A percentile compares a stretch with the other conserved stretches of the same genome.
Conservation (phyloP, 2,329 filamentous ascomycete genomes). For the Colletotrichum sp. region DNA sequence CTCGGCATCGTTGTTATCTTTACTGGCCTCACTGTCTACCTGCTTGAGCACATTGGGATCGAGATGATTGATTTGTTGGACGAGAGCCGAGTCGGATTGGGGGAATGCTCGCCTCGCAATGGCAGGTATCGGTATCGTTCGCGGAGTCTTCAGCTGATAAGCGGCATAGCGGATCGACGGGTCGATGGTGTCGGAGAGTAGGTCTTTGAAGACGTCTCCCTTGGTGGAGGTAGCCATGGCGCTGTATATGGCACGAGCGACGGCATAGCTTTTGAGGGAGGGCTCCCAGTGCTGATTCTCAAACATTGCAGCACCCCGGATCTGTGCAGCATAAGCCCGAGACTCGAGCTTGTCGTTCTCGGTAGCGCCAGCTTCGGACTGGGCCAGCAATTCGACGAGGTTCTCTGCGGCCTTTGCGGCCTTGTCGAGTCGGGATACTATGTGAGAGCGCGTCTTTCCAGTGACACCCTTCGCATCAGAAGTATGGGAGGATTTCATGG, state of each 20-base stretch:
- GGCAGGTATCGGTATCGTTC: constrained; percentile 80
- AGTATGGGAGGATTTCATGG: constrained; percentile 84
- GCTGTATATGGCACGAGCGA: constrained; percentile 82
- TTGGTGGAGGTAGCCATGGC: constrained; percentile 70
- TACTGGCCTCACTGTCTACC: constrained; percentile 50
- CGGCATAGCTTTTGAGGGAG: constrained; percentile 78
- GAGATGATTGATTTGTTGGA: constrained; percentile 71
- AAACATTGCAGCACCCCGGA: constrained; percentile 80
- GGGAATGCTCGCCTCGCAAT: constrained; percentile 84
- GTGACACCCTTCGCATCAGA: constrained; percentile 81
- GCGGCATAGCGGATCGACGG: constrained; percentile 94
- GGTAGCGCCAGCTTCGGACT: constrained; percentile 66
- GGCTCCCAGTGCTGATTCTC: constrained; percentile 87
- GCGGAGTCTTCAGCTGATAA: constrained; percentile 87
- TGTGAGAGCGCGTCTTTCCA: constrained; percentile 83
- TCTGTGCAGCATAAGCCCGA: constrained; percentile 78
- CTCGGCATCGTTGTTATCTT: constrained; percentile 53
- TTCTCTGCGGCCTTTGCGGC: constrained; percentile 73
- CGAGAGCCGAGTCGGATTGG: constrained; percentile 63
- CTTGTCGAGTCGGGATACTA: constrained; percentile 86
- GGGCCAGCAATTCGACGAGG: constrained; percentile 70
- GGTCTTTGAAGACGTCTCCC: constrained; percentile 83
- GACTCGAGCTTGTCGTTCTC: constrained; percentile 82
- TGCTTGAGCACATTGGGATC: constrained; percentile 72
- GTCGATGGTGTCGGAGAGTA: constrained; percentile 85